Conservation (phyloP, 1,284 basidiomycete species). For the Puccinia sorghi region DNA sequence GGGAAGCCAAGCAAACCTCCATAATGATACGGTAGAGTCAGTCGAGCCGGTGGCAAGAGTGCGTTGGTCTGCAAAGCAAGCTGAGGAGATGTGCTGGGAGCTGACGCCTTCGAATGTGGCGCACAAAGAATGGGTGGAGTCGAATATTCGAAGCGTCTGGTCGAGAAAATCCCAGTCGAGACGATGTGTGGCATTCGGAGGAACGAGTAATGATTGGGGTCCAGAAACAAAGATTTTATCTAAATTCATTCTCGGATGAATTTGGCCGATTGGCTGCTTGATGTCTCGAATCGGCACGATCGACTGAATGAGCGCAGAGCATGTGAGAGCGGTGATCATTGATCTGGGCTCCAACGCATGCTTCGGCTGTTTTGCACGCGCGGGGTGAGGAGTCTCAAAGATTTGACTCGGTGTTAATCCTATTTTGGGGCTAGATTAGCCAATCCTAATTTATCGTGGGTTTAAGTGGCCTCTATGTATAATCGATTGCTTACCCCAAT, state of each 20-base stretch:
- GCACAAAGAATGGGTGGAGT: slow-evolving; percentile 66
- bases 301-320: slow-evolving; percentile 50
- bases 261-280: slow-evolving; percentile 40
- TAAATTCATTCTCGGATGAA: slow-evolving; percentile 26
- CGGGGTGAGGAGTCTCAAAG: slow-evolving; percentile 79
- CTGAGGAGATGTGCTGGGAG: slow-evolving; percentile 39
- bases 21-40: slow-evolving; percentile 47
- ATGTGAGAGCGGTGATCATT: slow-evolving; percentile 37
- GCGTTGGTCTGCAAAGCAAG: slow-evolving; percentile 48
- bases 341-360: slow-evolving; percentile 50
- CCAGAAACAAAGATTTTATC: slow-evolving; percentile 42
- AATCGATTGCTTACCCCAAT: slow-evolving; percentile 36
- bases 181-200: slow-evolving; percentile 43
- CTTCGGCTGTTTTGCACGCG: slow-evolving; percentile 64
- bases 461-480: background rate
- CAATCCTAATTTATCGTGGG: background rate
- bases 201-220: slow-evolving; percentile 41
- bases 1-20: slow-evolving; percentile 45
- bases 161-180: slow-evolving; percentile 68
- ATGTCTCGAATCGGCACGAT: slow-evolving; percentile 49
- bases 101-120: slow-evolving; percentile 49
- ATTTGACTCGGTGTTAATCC: slow-evolving; percentile 87
- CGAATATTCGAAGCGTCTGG: slow-evolving; percentile 65
- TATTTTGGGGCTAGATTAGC: slow-evolving; percentile 51
- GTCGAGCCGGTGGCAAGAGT: slow-evolving; percentile 49